Base-by-base conservation (phyloP, 768 basidiomycete genomes). In the Boletus patriciae region DNA sequence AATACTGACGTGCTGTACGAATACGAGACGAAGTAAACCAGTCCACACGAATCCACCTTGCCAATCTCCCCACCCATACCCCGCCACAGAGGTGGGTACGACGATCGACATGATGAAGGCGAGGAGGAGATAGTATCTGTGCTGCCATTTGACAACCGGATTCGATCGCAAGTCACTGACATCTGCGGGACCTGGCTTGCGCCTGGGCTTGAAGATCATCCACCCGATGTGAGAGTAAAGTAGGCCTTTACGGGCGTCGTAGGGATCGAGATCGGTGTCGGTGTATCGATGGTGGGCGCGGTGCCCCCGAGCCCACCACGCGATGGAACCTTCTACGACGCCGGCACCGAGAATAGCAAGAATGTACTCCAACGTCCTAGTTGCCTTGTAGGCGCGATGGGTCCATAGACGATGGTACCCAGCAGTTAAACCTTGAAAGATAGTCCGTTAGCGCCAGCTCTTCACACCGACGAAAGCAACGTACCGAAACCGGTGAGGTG, bases 321-420 rank as follows among this genome's bases (percentile, higher is more conserved):
- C 90, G 78, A 98, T 94, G 23, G 94, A 95, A 8, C 93, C 94
- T 70, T 98, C 84, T 50, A 94, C 87, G 9, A 92, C 93, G 41
- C 94, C 94, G 1, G 92, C 86, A 54, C 93, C 95, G 11, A 86
- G 85, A 40, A 88, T 67, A 33, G 93, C 90, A 45, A 96, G 83
- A 68, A 84, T 74, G 70, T 92, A 95, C 72, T 96, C 87, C 11
- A 96, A 78, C 27, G 90, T 86, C 57, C 81, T 80, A 4, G 87
- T 85, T 38, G 94, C 95, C 68, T 94, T 96, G 76, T 94, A 98
- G 0, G 90, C 78, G 48, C 95, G 84, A 71, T 98, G 95, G 10
- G 94, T 88, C 93, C 93, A 98, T 1, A 97, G 79, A 49, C 95
- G 85, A 67, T 98, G 95, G 76, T 98, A 98, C 11, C 95, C 95